Conservation (phyloP, 495 filamentous ascomycete genomes). For the Neurospora sp. region DNA sequence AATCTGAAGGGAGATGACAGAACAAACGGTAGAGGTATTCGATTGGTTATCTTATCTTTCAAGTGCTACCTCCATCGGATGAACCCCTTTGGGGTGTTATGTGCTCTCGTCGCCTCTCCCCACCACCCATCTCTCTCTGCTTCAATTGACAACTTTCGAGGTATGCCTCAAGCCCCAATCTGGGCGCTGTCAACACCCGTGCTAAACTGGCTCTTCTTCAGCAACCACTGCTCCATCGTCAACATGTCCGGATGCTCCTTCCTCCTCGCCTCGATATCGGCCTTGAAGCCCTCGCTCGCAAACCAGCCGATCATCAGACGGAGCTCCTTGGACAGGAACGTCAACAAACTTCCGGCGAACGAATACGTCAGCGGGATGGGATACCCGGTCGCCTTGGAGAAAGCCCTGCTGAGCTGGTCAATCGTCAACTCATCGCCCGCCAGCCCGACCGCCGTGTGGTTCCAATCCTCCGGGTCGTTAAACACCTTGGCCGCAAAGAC, state of each 20-base stretch:
- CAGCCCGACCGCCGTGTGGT: slow-evolving; percentile 28
- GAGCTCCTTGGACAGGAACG: slow-evolving; percentile 29
- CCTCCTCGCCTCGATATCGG: slow-evolving; percentile 29
- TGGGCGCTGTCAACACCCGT: background rate
- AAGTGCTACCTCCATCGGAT: too few species aligned
- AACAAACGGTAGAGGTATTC: too few species aligned
- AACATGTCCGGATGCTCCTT: slow-evolving; percentile 27
- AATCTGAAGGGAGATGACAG: too few species aligned
- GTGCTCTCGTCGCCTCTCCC: too few species aligned
- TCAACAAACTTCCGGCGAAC: slow-evolving; percentile 29
- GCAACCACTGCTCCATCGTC: slow-evolving; percentile 33
- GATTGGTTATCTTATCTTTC: too few species aligned
- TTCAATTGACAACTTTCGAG: background rate
- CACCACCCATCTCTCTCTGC: background rate
- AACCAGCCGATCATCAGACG: slow-evolving; percentile 38
- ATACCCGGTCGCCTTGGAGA: slow-evolving; percentile 27
- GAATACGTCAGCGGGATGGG: slow-evolving; percentile 28
- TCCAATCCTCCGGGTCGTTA: slow-evolving; percentile 23
- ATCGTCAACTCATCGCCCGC: slow-evolving; percentile 39
- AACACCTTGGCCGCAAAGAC: slow-evolving; percentile 54
- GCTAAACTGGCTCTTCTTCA: slow-evolving; percentile 28
- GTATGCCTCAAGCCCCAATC: background rate
- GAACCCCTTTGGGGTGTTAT: too few species aligned
- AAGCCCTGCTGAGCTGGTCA: slow-evolving; percentile 25
- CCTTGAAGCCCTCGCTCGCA: slow-evolving; percentile 32